Evolutionary conservation across 2,329 filamentous ascomycete genomes (phyloP).

Genomic region (Dryadomyces quercus-mongolicae): DNA sequence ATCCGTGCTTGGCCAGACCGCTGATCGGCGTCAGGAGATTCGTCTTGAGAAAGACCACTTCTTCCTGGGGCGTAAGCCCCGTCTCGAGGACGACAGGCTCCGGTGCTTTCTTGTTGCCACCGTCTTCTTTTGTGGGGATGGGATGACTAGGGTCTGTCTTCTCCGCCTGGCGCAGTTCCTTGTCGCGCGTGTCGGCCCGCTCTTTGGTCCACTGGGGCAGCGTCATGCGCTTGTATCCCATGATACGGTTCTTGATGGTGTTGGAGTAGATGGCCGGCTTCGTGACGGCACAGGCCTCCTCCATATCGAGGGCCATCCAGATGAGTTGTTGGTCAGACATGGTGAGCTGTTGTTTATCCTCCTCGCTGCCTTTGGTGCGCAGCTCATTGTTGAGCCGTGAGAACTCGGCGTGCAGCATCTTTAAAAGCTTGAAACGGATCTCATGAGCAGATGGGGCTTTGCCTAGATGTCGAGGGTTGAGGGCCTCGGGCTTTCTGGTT

Average conservation of each 20-base stretch:
- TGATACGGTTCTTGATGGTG: conserved; percentile 69
- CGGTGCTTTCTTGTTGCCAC: background rate
- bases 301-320: conserved; percentile 59
- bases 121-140: background rate
- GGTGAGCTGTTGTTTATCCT: conserved; percentile 38
- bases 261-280: conserved; percentile 67
- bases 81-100: conserved; percentile 41
- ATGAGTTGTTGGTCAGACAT: conserved; percentile 57
- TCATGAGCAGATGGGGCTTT: conserved; percentile 44
- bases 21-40: conserved; percentile 52
- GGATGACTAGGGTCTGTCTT: background rate
- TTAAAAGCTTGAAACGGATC: conserved; percentile 44
- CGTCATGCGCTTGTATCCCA: conserved; percentile 64
- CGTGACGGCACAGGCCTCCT: conserved; percentile 60
- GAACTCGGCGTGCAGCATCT: conserved; percentile 53
- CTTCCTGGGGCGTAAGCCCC: conserved; percentile 54
- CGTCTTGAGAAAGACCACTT: conserved; percentile 47
- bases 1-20: conserved; percentile 57
- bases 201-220: conserved; percentile 59
- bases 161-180: conserved; percentile 12
- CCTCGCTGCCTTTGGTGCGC: conserved; percentile 34
- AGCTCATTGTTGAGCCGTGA: conserved; percentile 54
- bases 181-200: conserved; percentile 21
- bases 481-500: conserved; percentile 32
- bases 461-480: conserved; percentile 57